Evolutionary conservation across 805 yeast species (phyloP), one percentile per base, ranked within the genome.

Genomic region (Wickerhamiella slavikovae): DNA sequence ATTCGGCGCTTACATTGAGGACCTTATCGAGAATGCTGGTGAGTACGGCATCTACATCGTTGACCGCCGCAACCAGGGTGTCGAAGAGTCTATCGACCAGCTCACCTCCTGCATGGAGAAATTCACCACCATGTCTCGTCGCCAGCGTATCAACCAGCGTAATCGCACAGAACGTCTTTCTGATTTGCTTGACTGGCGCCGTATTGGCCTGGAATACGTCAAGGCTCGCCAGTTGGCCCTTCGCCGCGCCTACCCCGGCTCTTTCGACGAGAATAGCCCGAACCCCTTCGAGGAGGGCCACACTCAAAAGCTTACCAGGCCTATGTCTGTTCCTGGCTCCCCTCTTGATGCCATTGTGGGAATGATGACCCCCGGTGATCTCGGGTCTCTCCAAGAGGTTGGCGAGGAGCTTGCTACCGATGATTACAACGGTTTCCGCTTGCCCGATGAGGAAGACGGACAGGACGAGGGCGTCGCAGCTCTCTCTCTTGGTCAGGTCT

Each of bases 1-100:
- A 1, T 85, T 85, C 49, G 98, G 98, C 29, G 91, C 96, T 40
- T 85, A 85, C 57, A 85, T 85, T 96, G 98, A 85, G 55, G 95
- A 85, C 51, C 62, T 85, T 38, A 85, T 85, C 50, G 95, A 85
- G 49, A 78, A 79, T 44, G 75, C 95, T 13, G 66, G 75, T 35
- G 96, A 89, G 55, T 89, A 89, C 47, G 98, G 98, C 48, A 89
- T 85, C 46, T 89, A 89, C 56, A 79, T 85, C 40, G 95, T 85
- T 29, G 98, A 85, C 54, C 69, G 98, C 50, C 71, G 95, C 49
- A 64, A 73, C 64, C 79, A 82, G 56, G 69, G 79, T 2, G 85
- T 85, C 25, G 94, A 85, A 44, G 96, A 85, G 48, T 73, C 91
- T 17, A 82, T 85, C 46, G 72, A 80, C 51, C 96, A 85, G 57